phyloP scores from a whole-genome alignment of 2,329 filamentous ascomycete species.

The Hypoxylon sp. region DNA sequence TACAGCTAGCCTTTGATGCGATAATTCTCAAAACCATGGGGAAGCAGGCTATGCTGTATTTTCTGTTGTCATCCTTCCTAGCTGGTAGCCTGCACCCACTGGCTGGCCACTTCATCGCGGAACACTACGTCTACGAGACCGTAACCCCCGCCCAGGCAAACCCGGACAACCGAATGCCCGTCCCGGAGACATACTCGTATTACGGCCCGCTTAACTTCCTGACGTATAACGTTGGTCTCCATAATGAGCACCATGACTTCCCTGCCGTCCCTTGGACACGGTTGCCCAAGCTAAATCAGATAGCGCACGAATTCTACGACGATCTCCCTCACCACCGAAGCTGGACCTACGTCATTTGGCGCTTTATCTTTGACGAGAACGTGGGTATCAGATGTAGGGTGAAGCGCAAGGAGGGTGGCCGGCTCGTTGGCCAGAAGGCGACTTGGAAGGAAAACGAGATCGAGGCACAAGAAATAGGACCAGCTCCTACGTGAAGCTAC shows the following conservation, averaged over 20 bases:
- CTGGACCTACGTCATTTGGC: constrained; percentile 95
- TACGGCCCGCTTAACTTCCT: constrained; percentile 93
- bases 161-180: constrained; percentile 72
- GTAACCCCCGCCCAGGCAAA: constrained; percentile 69
- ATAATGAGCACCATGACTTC: constrained; percentile 99
- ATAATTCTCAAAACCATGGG: constrained; percentile 74
- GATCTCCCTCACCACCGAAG: constrained; percentile 88
- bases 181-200: constrained; percentile 97
- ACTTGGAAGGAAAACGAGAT: constrained; percentile 80
- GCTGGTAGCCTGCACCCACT: constrained; percentile 94
- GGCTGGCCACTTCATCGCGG: constrained; percentile 97
- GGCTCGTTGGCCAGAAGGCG: constrained; percentile 66
- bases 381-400: constrained; percentile 94
- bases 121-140: constrained; percentile 89
- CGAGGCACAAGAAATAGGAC: constrained; percentile 64
- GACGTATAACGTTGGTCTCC: constrained; percentile 96
- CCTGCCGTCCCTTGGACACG: constrained; percentile 96
- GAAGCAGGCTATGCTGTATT: constrained; percentile 79
- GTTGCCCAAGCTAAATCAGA: constrained; percentile 80
- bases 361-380: constrained; percentile 91
- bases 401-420: constrained; percentile 86
- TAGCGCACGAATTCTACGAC: constrained; percentile 93
- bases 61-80: constrained; percentile 91
- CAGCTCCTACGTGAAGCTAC: neutral
- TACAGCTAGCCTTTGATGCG: constrained; percentile 84